These are phyloP conservation scores for Botrytis fragariae DNA, from an alignment of 2,329 filamentous ascomycete genomes.

Conservation along the genomic window DNA sequence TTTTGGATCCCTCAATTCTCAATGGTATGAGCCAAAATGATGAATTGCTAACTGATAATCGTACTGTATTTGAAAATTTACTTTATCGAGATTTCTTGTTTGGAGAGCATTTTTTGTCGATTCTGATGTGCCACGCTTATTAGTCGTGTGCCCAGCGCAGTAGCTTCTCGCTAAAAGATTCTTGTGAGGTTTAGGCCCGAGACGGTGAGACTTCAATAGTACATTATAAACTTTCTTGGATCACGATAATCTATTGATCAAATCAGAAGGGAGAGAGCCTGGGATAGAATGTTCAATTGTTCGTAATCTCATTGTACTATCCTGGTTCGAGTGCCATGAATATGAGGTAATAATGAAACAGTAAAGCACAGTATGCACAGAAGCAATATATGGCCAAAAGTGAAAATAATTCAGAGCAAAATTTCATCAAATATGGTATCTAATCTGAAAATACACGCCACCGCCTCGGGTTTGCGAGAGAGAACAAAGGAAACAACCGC, in stretches of 20 bases:
- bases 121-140: not conserved
- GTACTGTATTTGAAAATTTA: not conserved
- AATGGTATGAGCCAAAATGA: accelerated
- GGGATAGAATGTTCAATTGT: not conserved
- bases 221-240: not conserved
- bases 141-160: not conserved
- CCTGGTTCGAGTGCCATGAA: not conserved
- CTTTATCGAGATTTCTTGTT: not conserved
- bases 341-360: not conserved
- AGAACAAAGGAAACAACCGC: not conserved
- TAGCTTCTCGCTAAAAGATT: not conserved
- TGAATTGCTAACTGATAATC: not conserved
- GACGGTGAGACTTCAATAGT: not conserved
- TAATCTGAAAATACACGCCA: no score
- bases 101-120: not conserved
- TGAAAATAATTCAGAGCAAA: not conserved
- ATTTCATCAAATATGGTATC: not conserved
- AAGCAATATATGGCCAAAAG: not conserved
- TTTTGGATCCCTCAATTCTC: not conserved
- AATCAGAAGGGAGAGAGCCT: not conserved
- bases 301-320: accelerated
- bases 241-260: not conserved
- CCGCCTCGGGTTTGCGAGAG: no score
- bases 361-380: not conserved
- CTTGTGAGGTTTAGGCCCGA: not conserved